phyloP scores from a whole-genome alignment of 2,329 filamentous ascomycete genomes.

The Paecilomyces formosus region DNA sequence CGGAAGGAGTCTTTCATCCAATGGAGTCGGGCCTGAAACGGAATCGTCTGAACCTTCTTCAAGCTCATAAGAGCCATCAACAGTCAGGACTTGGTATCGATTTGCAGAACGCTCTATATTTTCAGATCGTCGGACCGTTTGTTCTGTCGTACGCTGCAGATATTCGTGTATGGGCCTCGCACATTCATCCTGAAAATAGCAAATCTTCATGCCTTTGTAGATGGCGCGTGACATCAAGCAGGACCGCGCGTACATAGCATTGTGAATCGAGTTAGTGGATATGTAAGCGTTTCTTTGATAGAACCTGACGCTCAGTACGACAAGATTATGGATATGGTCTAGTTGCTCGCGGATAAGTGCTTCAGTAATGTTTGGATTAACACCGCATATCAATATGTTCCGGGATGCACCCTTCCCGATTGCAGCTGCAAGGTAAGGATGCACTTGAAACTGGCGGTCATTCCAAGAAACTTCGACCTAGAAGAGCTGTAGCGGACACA shows the following conservation, averaged over 20 bases:
- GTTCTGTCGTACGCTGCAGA: slow-evolving; percentile 19
- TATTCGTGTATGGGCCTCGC: slow-evolving; percentile 46
- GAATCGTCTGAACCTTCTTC: slow-evolving; percentile 19
- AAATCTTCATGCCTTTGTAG: slow-evolving; percentile 65
- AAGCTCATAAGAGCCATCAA: slow-evolving; percentile 39
- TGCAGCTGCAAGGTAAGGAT: slow-evolving; percentile 56
- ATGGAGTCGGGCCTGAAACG: not conserved
- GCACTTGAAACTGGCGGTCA: slow-evolving; percentile 61
- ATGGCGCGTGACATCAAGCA: slow-evolving; percentile 64
- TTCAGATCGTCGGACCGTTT: slow-evolving; percentile 17
- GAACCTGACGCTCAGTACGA: slow-evolving; percentile 60
- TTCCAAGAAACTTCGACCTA: slow-evolving; percentile 65
- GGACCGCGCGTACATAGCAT: slow-evolving; percentile 65
- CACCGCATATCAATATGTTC: slow-evolving; percentile 62
- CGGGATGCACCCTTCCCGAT: slow-evolving; percentile 61
- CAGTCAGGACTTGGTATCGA: slow-evolving; percentile 54
- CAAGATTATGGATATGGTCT: slow-evolving; percentile 74
- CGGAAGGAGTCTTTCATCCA: not conserved
- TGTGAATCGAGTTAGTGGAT: slow-evolving; percentile 68
- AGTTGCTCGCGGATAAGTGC: slow-evolving; percentile 62
- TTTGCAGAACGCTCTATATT: slow-evolving; percentile 44
- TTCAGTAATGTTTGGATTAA: slow-evolving; percentile 53
- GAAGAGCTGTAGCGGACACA: not conserved
- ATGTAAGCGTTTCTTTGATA: slow-evolving; percentile 56
- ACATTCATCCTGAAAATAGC: slow-evolving; percentile 68